Percentiles rank a stretch among this genome's conserved stretches.
phyloP scores from a whole-genome alignment of 805 yeast species.

The Phaffomyces thermotolerans region DNA sequence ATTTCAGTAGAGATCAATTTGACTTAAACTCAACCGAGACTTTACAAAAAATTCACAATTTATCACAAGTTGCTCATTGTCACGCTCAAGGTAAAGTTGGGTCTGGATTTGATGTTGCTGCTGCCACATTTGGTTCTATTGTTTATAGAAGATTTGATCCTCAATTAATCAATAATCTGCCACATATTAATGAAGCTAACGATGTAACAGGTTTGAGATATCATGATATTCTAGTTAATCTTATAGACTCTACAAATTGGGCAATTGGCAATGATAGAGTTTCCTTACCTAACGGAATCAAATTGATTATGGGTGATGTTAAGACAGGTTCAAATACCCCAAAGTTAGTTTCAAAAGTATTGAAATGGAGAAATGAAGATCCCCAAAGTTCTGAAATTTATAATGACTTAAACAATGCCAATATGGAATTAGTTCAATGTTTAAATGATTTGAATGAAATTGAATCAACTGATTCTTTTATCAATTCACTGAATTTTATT shows the following conservation, averaged over 20 bases:
- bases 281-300: conserved; percentile 59
- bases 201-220: conserved; percentile 15
- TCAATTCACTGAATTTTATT: conserved; percentile 17
- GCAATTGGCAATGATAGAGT: conserved; percentile 46
- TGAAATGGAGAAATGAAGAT: conserved; percentile 56
- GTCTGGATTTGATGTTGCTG: conserved; percentile 95
- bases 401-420: conserved; percentile 47
- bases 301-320: conserved; percentile 87
- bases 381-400: conserved; percentile 48
- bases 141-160: conserved; percentile 74
- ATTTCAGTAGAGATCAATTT: conserved; percentile 29
- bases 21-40: conserved; percentile 22
- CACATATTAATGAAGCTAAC: neutral
- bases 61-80: conserved; percentile 87
- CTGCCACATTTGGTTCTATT: conserved; percentile 89
- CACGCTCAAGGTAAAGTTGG: conserved; percentile 93
- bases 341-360: conserved; percentile 70
- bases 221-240: conserved; percentile 24
- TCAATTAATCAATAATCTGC: conserved; percentile 32
- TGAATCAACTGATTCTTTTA: conserved; percentile 30
- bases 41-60: conserved; percentile 55
- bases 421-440: conserved; percentile 45
- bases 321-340: conserved; percentile 93
- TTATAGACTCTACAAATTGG: conserved; percentile 52
- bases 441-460: conserved; percentile 35